Evolutionary conservation across 768 basidiomycete species (phyloP).

Genomic region (Suillus discolor): DNA sequence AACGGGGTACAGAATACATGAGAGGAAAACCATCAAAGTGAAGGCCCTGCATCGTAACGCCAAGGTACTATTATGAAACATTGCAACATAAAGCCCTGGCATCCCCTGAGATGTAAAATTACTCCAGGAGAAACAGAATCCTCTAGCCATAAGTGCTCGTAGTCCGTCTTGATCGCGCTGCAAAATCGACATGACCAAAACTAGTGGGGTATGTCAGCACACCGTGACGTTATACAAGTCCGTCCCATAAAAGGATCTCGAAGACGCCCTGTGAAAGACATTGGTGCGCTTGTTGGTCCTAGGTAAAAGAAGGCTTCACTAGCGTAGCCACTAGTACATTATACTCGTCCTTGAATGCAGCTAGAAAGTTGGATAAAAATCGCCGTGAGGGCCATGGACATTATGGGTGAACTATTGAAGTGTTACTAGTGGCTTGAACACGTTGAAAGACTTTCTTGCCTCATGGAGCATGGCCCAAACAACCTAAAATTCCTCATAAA

Average conservation of each 20-base stretch:
- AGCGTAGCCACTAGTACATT: conserved; percentile 82
- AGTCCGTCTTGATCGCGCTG: conserved; percentile 58
- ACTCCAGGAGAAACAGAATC: background rate
- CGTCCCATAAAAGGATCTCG: conserved; percentile 47
- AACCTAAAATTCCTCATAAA: conserved; percentile 74
- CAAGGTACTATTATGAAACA: background rate
- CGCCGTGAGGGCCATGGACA: conserved; percentile 88
- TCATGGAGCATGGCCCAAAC: conserved; percentile 90
- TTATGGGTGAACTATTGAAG: conserved; percentile 77
- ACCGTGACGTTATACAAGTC: conserved; percentile 65
- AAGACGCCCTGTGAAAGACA: conserved; percentile 59
- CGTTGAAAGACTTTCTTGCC: conserved; percentile 39
- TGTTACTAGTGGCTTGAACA: background rate
- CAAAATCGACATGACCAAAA: conserved; percentile 80
- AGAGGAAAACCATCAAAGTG: background rate
- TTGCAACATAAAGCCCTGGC: background rate
- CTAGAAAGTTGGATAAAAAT: conserved; percentile 73
- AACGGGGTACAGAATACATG: background rate
- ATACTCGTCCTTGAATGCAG: conserved; percentile 81
- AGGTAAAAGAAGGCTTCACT: conserved; percentile 84
- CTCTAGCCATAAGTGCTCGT: conserved; percentile 16
- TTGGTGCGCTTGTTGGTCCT: conserved; percentile 39
- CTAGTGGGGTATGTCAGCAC: conserved; percentile 61
- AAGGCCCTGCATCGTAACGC: no score
- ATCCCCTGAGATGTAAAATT: background rate